Evolutionary conservation across 2,329 filamentous ascomycete genomes (phyloP).

Genomic region (Hypoxylon sp.): DNA sequence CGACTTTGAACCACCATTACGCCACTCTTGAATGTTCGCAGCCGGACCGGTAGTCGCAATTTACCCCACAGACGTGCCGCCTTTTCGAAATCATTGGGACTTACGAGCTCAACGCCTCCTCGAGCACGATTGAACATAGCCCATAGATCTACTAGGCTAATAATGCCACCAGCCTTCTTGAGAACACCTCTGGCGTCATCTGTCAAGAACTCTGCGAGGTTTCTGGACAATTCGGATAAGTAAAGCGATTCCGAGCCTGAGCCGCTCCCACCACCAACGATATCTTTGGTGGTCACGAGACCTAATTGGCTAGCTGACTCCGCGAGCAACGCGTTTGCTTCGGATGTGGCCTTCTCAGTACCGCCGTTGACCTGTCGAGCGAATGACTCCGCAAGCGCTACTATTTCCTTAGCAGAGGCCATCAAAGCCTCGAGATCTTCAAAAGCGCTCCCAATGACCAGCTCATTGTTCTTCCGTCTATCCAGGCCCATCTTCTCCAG

Average conservation of each 20-base stretch:
- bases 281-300: conserved; percentile 94
- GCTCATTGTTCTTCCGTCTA: conserved; percentile 91
- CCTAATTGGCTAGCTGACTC: conserved; percentile 88
- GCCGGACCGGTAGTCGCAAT: conserved; percentile 85
- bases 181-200: conserved; percentile 86
- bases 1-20: conserved; percentile 93
- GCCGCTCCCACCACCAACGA: conserved; percentile 81
- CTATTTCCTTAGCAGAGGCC: conserved; percentile 96
- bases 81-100: conserved; percentile 91
- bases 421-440: conserved; percentile 97
- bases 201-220: conserved; percentile 89
- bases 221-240: conserved; percentile 86
- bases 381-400: conserved; percentile 91
- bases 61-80: conserved; percentile 91
- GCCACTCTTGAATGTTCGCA: conserved; percentile 92
- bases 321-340: conserved; percentile 81
- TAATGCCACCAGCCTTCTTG: conserved; percentile 85
- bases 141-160: conserved; percentile 92
- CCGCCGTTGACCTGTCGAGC: conserved; percentile 74
- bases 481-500: conserved; percentile 88
- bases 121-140: conserved; percentile 94
- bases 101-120: conserved; percentile 94
- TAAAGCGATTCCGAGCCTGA: conserved; percentile 82
- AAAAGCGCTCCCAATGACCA: conserved; percentile 93
- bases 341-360: conserved; percentile 72